Evolutionary conservation across 2,329 filamentous ascomycete species (phyloP).

Genomic region (Venturia nashicola): DNA sequence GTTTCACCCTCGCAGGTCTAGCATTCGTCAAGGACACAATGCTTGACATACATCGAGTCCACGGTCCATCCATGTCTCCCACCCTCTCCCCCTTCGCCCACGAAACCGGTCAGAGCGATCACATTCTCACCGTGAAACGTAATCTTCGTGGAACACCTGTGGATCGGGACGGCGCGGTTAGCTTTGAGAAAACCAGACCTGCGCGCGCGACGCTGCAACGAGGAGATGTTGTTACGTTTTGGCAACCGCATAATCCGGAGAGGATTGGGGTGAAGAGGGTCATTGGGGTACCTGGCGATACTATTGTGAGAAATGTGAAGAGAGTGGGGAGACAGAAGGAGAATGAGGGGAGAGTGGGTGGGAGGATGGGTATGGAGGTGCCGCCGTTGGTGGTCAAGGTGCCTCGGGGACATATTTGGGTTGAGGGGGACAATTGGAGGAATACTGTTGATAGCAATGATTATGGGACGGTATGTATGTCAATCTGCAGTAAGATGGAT

Average conservation of each 20-base stretch:
- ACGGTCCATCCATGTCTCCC: constrained; percentile 33
- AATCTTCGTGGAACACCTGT: not conserved
- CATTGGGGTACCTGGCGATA: constrained; percentile 68
- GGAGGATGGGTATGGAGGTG: constrained; percentile 18
- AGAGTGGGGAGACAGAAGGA: constrained; percentile 15
- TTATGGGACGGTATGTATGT: constrained; percentile 55
- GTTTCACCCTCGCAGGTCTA: not conserved
- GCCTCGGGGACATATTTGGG: constrained; percentile 80
- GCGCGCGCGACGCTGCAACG: constrained; percentile 19
- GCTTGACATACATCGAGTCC: constrained; percentile 14
- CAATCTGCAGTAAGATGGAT: too few species aligned
- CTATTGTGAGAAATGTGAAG: constrained; percentile 46
- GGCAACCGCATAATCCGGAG: constrained; percentile 53
- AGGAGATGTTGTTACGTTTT: constrained; percentile 34
- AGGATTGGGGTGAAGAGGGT: constrained; percentile 68
- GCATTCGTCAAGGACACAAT: not conserved
- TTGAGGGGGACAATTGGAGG: constrained; percentile 76
- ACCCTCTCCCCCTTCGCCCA: constrained; percentile 30
- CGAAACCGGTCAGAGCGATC: constrained; percentile 26
- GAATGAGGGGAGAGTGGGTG: constrained; percentile 35
- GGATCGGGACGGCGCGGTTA: not conserved
- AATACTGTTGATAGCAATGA: constrained; percentile 74
- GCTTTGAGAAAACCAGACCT: not conserved
- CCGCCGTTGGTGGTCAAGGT: constrained; percentile 39
- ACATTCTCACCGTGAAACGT: not conserved